Evolutionary conservation across 345 rosid genomes (phyloP).

Genomic region (Hevea brasiliensis): DNA sequence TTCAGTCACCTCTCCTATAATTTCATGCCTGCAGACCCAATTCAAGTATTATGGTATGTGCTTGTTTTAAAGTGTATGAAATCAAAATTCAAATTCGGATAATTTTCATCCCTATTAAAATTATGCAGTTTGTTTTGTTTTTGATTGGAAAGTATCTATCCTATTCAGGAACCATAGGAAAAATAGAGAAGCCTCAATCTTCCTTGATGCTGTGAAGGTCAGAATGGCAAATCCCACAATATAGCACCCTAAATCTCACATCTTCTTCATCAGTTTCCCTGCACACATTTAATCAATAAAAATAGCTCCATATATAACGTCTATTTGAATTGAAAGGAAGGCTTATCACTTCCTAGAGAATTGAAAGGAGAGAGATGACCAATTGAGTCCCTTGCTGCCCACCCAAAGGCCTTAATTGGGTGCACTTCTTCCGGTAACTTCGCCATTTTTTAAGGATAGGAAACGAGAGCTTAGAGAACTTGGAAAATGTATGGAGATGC

Average conservation of each 20-base stretch:
- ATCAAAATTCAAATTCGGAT: no score
- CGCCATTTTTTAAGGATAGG: neutral
- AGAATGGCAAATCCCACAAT: conserved; percentile 17
- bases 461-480: no score
- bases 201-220: conserved; percentile 14
- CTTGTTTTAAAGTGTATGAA: no score
- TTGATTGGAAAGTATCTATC: no score
- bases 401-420: conserved; percentile 39
- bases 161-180: conserved; percentile 15
- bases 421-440: conserved; percentile 25
- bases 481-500: no score
- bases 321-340: no score
- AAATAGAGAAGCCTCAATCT: neutral
- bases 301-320: no score
- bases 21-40: conserved; percentile 67
- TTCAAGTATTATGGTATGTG: no score
- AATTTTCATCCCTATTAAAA: no score
- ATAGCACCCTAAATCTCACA: neutral
- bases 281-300: no score
- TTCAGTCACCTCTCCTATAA: conserved; percentile 60
- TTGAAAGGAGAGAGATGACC: conserved; percentile 50
- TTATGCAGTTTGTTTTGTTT: no score
- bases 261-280: no score
- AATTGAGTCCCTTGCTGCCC: conserved; percentile 48
- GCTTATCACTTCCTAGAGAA: conserved; percentile 52